Conservation (phyloP, 352 stramenopile genomes). For the Phytophthora idaei region DNA sequence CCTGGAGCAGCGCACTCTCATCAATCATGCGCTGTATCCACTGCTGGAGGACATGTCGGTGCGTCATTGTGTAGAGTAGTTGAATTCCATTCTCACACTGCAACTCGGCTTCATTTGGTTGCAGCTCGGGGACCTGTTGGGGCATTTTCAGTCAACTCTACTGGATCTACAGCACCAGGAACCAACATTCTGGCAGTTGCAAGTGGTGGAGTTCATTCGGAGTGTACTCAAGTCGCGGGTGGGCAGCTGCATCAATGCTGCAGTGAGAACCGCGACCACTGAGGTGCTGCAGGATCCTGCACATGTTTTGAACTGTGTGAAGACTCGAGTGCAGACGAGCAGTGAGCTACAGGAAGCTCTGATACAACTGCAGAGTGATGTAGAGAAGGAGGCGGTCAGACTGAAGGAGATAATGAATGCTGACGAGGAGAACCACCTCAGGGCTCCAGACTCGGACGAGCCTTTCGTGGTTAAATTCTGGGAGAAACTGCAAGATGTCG, state of each 20-base stretch:
- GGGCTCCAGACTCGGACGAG: not conserved
- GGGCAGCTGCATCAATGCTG: slow-evolving; percentile 8
- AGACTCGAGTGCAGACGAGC: slow-evolving; percentile 9
- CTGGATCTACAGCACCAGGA: slow-evolving; percentile 40
- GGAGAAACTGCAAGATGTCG: slow-evolving; percentile 13
- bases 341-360: slow-evolving; percentile 19
- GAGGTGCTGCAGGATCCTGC: slow-evolving; percentile 9
- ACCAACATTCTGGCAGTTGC: slow-evolving; percentile 62
- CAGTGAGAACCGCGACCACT: slow-evolving; percentile 1
- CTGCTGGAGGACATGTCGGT: slow-evolving; percentile 46
- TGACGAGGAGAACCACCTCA: slow-evolving; percentile 1
- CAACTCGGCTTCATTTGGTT: slow-evolving; percentile 1
- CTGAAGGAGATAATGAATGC: slow-evolving; percentile 12
- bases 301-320: slow-evolving; percentile 7
- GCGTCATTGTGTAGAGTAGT: not conserved
- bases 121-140: slow-evolving; percentile 40
- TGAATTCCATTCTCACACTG: not conserved
- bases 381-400: slow-evolving; percentile 11
- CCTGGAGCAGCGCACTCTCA: slow-evolving; percentile 41
- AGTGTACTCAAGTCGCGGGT: slow-evolving; percentile 24
- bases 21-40: slow-evolving; percentile 41
- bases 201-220: slow-evolving; percentile 48
- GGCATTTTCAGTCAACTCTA: slow-evolving; percentile 40
- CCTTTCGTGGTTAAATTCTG: slow-evolving; percentile 34
- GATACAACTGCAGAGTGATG: slow-evolving; percentile 15